These are phyloP conservation scores for Linum tenue DNA, from an alignment of 345 rosid species.

Conservation along the genomic window DNA sequence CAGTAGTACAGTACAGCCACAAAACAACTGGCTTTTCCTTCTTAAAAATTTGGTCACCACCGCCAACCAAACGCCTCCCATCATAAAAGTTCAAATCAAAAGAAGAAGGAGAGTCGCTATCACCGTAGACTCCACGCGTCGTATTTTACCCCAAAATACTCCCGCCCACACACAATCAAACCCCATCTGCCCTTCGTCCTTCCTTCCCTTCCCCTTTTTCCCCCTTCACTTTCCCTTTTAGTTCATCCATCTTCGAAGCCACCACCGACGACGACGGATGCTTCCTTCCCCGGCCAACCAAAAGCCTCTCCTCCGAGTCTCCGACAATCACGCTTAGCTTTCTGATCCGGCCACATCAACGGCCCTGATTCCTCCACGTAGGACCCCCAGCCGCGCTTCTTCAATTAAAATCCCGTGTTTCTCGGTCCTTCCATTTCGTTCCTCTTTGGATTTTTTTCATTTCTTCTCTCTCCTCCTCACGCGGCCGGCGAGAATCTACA, in stretches of 20 bases:
- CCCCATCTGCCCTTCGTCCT: not conserved
- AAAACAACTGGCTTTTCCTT: not conserved
- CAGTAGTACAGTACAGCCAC: too few species aligned
- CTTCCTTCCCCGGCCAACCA: conserved; percentile 16
- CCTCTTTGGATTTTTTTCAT: too few species aligned
- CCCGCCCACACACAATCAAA: conserved; percentile 7
- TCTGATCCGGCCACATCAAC: conserved; percentile 15
- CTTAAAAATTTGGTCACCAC: not conserved
- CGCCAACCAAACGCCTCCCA: not conserved
- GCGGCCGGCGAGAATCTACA: not conserved
- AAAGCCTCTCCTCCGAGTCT: not conserved
- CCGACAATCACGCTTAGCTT: conserved; percentile 15
- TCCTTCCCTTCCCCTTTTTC: not conserved
- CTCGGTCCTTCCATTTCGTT: too few species aligned
- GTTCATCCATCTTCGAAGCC: not conserved
- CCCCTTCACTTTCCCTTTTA: not conserved
- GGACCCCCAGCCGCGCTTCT: conserved; percentile 5
- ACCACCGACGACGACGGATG: not conserved
- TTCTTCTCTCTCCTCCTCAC: not conserved
- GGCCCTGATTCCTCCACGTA: conserved; percentile 12
- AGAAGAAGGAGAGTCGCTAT: not conserved
- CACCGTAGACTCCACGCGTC: conserved; percentile 29
- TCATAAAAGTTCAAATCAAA: not conserved
- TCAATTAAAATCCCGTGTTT: too few species aligned
- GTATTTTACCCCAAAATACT: conserved; percentile 1